Conservation (phyloP, 371 early-diverging fungal genomes). For the Nosema granulosis region DNA sequence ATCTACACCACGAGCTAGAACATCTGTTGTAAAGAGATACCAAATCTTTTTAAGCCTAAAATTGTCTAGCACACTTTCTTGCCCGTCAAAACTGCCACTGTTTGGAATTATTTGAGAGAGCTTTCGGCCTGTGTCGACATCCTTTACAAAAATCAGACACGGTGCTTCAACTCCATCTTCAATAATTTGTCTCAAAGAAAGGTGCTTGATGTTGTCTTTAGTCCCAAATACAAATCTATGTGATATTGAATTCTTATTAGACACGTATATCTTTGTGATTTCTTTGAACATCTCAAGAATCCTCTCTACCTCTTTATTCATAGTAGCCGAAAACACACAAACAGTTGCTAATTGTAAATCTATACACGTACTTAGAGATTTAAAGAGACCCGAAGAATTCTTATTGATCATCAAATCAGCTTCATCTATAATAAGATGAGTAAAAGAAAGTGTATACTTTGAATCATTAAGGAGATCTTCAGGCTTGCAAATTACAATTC, state of each 20-base stretch:
- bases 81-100: neutral
- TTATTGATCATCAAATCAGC: slow-evolving; percentile 19
- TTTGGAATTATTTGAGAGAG: neutral
- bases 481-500: slow-evolving; percentile 13
- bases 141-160: slow-evolving; percentile 34
- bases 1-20: slow-evolving; percentile 55
- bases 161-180: slow-evolving; percentile 30
- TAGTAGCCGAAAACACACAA: slow-evolving; percentile 27
- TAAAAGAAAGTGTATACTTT: neutral
- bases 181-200: slow-evolving; percentile 19
- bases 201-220: slow-evolving; percentile 20
- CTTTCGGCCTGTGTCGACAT: neutral
- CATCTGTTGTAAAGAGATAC: slow-evolving; percentile 54
- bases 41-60: slow-evolving; percentile 41
- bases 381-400: neutral
- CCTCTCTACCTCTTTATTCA: slow-evolving; percentile 37
- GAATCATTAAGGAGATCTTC: neutral
- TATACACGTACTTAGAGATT: neutral
- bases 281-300: neutral
- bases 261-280: slow-evolving; percentile 29
- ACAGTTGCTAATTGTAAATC: slow-evolving; percentile 1
- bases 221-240: slow-evolving; percentile 45
- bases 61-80: slow-evolving; percentile 8
- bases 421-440: slow-evolving; percentile 40
- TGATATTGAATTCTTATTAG: too few relatives aligned